Conservation (phyloP, 1,139 yeast genomes). For the Yamadazyma aaseri region DNA sequence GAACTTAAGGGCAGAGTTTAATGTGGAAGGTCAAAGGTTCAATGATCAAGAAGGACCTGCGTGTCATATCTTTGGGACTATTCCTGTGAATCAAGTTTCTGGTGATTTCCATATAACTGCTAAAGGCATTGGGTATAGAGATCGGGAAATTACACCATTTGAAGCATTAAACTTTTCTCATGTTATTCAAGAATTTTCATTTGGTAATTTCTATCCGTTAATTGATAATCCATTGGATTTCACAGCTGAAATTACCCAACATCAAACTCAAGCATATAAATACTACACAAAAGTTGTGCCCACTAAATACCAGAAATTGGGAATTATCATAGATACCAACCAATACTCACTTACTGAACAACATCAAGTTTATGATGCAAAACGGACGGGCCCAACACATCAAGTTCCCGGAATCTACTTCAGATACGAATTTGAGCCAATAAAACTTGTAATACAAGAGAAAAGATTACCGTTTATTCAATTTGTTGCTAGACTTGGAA, state of each 20-base stretch:
- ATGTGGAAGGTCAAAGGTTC: slow-evolving; percentile 35
- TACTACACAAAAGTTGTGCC: slow-evolving; percentile 85
- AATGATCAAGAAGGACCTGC: slow-evolving; percentile 64
- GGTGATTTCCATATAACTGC: slow-evolving; percentile 89
- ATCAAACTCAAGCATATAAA: slow-evolving; percentile 47
- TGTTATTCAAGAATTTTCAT: slow-evolving; percentile 81
- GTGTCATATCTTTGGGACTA: slow-evolving; percentile 83
- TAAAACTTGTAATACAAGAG: slow-evolving; percentile 68
- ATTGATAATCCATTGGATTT: slow-evolving; percentile 83
- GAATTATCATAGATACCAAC: slow-evolving; percentile 72
- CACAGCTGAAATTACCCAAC: slow-evolving; percentile 56
- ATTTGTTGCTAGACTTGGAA: slow-evolving; percentile 74
- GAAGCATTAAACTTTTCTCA: slow-evolving; percentile 77
- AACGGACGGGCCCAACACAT: slow-evolving; percentile 20
- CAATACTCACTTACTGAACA: slow-evolving; percentile 81
- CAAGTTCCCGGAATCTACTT: slow-evolving; percentile 78
- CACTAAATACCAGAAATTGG: slow-evolving; percentile 69
- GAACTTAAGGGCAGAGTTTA: slow-evolving; percentile 63
- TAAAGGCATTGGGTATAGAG: slow-evolving; percentile 61
- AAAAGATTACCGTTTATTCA: slow-evolving; percentile 71
- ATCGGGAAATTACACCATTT: slow-evolving; percentile 42
- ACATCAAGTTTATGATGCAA: slow-evolving; percentile 23
- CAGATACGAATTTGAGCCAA: slow-evolving; percentile 86
- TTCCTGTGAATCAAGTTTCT: slow-evolving; percentile 81
- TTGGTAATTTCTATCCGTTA: slow-evolving; percentile 86